phyloP scores from a whole-genome alignment of 352 stramenopile genomes.

The Globisporangium abappressorium region DNA sequence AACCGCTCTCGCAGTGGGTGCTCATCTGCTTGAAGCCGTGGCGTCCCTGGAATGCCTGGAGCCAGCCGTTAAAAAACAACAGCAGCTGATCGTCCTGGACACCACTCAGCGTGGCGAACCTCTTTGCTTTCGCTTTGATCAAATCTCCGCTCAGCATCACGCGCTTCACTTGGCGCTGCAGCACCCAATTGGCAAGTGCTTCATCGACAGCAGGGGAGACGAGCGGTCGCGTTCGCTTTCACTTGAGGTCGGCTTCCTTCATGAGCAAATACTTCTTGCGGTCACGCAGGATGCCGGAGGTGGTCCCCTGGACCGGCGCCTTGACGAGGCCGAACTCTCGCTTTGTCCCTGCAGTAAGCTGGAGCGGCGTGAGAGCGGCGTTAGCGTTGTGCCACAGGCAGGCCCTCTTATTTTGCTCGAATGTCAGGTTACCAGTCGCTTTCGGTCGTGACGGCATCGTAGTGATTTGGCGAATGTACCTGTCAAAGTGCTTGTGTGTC shows the following conservation, averaged over 20 bases:
- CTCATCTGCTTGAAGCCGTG: not conserved
- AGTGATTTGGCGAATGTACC: too few relatives aligned
- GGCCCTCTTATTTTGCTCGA: not conserved
- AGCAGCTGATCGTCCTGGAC: not conserved
- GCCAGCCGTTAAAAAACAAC: not conserved
- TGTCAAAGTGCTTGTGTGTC: not conserved
- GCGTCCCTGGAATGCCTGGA: not conserved
- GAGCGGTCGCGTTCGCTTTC: not conserved
- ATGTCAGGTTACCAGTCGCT: not conserved
- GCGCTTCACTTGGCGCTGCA: not conserved
- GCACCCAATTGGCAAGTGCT: not conserved
- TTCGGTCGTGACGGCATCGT: not conserved
- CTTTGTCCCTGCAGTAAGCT: not conserved
- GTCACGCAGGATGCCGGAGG: not conserved
- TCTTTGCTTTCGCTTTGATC: not conserved
- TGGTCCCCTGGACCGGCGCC: not conserved
- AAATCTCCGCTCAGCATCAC: not conserved
- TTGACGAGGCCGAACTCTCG: not conserved
- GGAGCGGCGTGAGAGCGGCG: not conserved
- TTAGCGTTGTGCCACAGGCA: not conserved
- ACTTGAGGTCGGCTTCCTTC: not conserved
- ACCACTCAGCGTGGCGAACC: not conserved
- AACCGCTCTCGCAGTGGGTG: not conserved
- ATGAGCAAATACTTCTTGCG: not conserved
- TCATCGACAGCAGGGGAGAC: not conserved